Percentiles rank a stretch among this genome's conserved stretches.
Conservation (phyloP, 306 rosid species). For the Canavalia gladiata region DNA sequence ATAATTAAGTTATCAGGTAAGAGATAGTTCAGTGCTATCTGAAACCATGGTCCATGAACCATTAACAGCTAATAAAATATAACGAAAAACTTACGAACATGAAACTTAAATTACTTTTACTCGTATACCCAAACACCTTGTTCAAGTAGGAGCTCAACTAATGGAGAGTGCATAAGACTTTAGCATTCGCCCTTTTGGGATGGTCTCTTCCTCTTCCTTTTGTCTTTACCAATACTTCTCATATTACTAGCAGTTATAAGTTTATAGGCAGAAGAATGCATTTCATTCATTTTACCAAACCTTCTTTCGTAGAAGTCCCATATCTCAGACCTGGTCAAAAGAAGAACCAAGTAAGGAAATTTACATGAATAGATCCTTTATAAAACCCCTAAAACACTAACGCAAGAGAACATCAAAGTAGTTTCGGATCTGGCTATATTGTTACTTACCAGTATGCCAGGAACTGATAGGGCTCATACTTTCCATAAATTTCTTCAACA, state of each 20-base stretch:
- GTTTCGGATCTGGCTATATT: not conserved
- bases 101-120: constrained; percentile 1
- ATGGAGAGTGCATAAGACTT: not conserved
- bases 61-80: not conserved
- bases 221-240: constrained; percentile 36
- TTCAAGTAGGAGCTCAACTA: constrained; percentile 8
- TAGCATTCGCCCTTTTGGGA: constrained; percentile 27
- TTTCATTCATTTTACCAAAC: constrained; percentile 54
- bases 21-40: not conserved
- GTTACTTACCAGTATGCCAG: constrained; percentile 63
- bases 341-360: constrained; percentile 21
- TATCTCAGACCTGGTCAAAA: constrained; percentile 60
- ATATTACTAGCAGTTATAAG: constrained; percentile 63
- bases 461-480: constrained; percentile 67
- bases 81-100: not conserved
- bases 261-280: constrained; percentile 56
- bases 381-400: not conserved
- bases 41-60: no score
- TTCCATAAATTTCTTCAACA: constrained; percentile 59
- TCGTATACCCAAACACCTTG: not conserved
- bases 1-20: not conserved
- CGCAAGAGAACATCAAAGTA: not conserved
- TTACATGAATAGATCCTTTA: not conserved
- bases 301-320: constrained; percentile 64
- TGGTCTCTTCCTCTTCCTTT: constrained; percentile 51